Conservation (phyloP, 2,329 filamentous ascomycete species). For the Claviceps paspali region DNA sequence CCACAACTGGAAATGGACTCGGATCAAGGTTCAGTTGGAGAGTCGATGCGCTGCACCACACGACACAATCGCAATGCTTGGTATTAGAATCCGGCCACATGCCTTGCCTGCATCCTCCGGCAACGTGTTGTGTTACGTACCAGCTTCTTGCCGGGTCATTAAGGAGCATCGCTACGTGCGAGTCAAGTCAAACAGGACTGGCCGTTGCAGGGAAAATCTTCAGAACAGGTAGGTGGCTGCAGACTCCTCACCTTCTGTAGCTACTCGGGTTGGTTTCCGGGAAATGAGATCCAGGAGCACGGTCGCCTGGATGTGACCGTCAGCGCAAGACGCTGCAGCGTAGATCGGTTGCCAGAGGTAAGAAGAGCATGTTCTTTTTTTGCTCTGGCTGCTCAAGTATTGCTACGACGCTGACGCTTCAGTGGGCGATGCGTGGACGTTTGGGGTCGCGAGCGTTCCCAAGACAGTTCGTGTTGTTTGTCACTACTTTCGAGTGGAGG, state of each 20-base stretch:
- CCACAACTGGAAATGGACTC: not conserved
- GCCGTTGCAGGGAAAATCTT: not conserved
- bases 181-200: not conserved
- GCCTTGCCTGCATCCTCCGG: not conserved
- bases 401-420: too few species aligned
- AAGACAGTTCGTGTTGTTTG: too few species aligned
- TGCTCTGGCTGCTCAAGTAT: not conserved
- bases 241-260: not conserved
- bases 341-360: conserved; percentile 4
- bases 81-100: not conserved
- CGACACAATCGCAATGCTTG: not conserved
- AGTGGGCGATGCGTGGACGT: too few species aligned
- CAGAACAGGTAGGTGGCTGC: too few species aligned
- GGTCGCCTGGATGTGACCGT: not conserved
- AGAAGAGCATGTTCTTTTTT: too few species aligned
- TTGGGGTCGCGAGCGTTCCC: too few species aligned
- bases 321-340: conserved; percentile 1
- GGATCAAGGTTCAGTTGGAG: not conserved
- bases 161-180: too few species aligned
- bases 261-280: conserved; percentile 5
- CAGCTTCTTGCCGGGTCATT: too few species aligned
- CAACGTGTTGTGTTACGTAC: not conserved
- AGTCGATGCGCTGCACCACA: not conserved
- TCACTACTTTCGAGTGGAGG: too few species aligned
- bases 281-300: conserved; percentile 3